Evolutionary conservation across 1,284 basidiomycete genomes (phyloP), one percentile per base, ranked within the genome.

Genomic region (Malassezia globosa): DNA sequence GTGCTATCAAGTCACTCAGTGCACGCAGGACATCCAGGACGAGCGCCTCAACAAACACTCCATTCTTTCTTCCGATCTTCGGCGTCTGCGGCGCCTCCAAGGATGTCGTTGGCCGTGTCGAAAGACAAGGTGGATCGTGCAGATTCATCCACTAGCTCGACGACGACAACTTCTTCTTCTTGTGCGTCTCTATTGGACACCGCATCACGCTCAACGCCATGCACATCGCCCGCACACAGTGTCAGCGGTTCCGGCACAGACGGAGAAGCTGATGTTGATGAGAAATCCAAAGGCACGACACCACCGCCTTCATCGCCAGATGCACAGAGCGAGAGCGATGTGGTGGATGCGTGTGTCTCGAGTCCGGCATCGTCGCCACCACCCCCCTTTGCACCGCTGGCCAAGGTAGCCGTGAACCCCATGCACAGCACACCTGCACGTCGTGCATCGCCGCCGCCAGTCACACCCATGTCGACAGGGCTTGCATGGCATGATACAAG

Each of bases 291-390:
- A 22, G 18, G 7, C 26, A 42, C 29, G 27, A 16, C n/a, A 14
- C 16, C 6, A 4, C 16, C 42, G 18, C 42, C 42, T 18, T 18
- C 39, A 16, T 41, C 47, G 34, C 47, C 47, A 8, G 25, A 22
- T 14, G 35, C 49, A 19, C 37, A 42, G 29, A 33, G 35, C 11
- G n/a, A 27, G 2, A 37, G 24, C n/a, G 42, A 44, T 4, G 25
- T 29, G 11, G 16, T 11, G 18, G 44, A 46, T 27, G 25, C 34
- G 14, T 16, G 25, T 31, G 31, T 51, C 13, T 51, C 49, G 19
- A 52, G 50, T 24, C 50, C 50, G 4, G 37, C 39, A 13, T 44
- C 48, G 42, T 52, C 50, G 27, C 50, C 50, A 13, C 47, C 49
- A 25, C 49, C 39, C 7, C 39, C 29, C 8, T n/a, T 19, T 26